Conservation (phyloP, 192 early-diverging fungal genomes). For the Coemansia sp. region DNA sequence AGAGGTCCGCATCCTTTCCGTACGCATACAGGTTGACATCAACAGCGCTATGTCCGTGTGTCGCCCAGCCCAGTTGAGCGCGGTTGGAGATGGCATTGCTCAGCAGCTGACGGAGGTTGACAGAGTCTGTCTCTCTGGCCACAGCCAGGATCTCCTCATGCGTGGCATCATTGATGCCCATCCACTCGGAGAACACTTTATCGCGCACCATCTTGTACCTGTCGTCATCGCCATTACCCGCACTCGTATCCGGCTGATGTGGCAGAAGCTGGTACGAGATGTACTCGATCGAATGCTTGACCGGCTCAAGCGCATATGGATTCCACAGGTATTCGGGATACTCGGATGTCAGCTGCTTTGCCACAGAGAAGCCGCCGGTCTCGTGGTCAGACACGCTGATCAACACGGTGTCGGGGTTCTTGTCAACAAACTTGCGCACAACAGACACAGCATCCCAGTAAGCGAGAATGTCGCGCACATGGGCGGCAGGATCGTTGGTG, state of each 20-base stretch:
- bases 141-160: constrained; percentile 61
- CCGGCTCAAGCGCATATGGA: constrained; percentile 70
- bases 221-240: not conserved
- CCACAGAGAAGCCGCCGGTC: constrained; percentile 91
- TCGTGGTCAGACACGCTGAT: constrained; percentile 95
- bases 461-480: constrained; percentile 87
- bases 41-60: constrained; percentile 90
- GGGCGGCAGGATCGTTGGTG: constrained; percentile 88
- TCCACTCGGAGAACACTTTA: constrained; percentile 62
- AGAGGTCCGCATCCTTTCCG: constrained; percentile 59
- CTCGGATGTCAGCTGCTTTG: constrained; percentile 61
- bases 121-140: constrained; percentile 25
- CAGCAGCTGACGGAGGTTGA: constrained; percentile 54
- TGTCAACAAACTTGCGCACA: constrained; percentile 76
- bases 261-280: constrained; percentile 47
- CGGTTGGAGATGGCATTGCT: constrained; percentile 57
- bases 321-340: constrained; percentile 92
- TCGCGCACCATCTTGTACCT: constrained; percentile 53
- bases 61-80: constrained; percentile 74
- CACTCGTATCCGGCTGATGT: constrained; percentile 2
- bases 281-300: constrained; percentile 67
- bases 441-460: constrained; percentile 77
- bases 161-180: constrained; percentile 72
- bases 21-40: constrained; percentile 95
- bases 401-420: constrained; percentile 82